Evolutionary conservation across 768 basidiomycete species (phyloP).

Genomic region (Trametopsis cervina): DNA sequence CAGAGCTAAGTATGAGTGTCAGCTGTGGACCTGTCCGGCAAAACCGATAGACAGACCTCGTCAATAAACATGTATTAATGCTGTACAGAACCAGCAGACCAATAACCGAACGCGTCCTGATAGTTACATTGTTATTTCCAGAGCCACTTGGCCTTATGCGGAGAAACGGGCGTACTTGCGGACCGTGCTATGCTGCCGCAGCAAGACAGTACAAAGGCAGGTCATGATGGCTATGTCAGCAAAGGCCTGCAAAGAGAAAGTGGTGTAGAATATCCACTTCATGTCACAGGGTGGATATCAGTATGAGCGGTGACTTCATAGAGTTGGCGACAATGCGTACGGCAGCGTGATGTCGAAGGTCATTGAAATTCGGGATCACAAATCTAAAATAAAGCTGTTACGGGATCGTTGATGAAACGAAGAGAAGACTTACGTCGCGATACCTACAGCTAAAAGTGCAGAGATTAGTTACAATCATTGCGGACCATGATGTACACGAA

Average conservation of each 20-base stretch:
- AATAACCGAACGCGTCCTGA: background rate
- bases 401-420: too few species aligned
- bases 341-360: too few species aligned
- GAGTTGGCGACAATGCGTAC: too few species aligned
- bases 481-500: too few species aligned
- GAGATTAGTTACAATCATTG: too few species aligned
- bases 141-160: background rate
- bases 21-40: background rate
- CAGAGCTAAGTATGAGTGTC: background rate
- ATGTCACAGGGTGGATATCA: too few species aligned
- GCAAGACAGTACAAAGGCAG: background rate
- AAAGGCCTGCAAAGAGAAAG: background rate
- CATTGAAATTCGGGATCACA: too few species aligned
- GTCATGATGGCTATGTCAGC: background rate
- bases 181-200: background rate
- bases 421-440: too few species aligned
- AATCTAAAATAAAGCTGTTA: too few species aligned
- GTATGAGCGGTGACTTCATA: too few species aligned
- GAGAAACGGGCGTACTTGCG: background rate
- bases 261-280: conserved; percentile 2
- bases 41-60: background rate
- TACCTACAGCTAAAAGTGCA: too few species aligned
- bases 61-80: background rate
- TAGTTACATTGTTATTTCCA: background rate
- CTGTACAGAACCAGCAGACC: background rate